A percentile compares a stretch with the other conserved stretches of the same genome.
Conservation (phyloP, 2,329 filamentous ascomycete species). For the Nemania bipapillata region DNA sequence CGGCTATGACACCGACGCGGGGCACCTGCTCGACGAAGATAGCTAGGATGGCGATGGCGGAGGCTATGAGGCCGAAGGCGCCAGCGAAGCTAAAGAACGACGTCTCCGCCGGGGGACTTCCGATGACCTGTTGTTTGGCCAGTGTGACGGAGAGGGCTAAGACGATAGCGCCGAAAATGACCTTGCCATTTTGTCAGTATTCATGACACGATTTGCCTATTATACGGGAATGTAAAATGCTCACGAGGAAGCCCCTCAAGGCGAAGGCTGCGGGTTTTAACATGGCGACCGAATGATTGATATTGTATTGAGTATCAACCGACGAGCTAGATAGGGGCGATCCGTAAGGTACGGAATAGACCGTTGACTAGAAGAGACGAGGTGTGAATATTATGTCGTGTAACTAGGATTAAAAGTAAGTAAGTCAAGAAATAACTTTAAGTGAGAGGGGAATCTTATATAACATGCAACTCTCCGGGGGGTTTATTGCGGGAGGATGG, state of each 20-base stretch:
- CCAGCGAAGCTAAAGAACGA: conserved; percentile 51
- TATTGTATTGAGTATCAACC: background rate
- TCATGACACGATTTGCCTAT: background rate
- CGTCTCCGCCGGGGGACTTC: conserved; percentile 47
- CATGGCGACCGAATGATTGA: conserved; percentile 35
- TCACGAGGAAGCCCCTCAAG: conserved; percentile 45
- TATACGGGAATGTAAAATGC: conserved; percentile 1
- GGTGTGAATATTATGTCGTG: background rate
- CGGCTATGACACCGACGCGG: conserved; percentile 41
- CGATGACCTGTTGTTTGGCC: conserved; percentile 48
- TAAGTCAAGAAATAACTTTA: background rate
- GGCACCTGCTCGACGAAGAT: conserved; percentile 50
- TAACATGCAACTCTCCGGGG: background rate
- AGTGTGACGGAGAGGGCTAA: conserved; percentile 50
- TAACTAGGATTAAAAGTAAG: conserved; percentile 1
- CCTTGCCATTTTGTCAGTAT: conserved; percentile 37
- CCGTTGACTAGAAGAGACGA: background rate
- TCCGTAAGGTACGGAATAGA: background rate
- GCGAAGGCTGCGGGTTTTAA: conserved; percentile 41
- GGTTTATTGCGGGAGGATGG: background rate
- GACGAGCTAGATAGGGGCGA: background rate
- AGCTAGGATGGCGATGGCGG: conserved; percentile 45
- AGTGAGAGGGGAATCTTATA: conserved; percentile 10
- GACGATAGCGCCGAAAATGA: conserved; percentile 50
- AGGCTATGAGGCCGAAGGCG: conserved; percentile 50